A percentile compares a stretch with the other conserved stretches of the same genome.
Conservation (phyloP, 805 yeast species). For the Komagataella pastoris region DNA sequence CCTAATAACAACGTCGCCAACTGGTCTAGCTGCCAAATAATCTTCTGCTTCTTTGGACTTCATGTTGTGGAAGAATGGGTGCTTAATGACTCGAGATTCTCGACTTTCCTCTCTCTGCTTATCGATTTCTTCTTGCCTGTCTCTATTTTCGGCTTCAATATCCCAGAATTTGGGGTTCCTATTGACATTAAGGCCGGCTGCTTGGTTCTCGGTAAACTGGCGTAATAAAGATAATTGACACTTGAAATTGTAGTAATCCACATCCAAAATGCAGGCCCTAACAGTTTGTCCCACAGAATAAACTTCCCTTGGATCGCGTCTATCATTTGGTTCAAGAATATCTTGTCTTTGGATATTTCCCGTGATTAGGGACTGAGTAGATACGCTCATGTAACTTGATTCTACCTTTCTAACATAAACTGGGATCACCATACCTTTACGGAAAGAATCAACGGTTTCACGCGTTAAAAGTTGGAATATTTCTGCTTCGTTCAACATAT, state of each 20-base stretch:
- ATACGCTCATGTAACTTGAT: conserved; percentile 20
- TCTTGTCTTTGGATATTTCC: conserved; percentile 18
- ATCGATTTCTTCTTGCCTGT: conserved; percentile 40
- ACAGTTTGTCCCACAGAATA: conserved; percentile 67
- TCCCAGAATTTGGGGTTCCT: conserved; percentile 71
- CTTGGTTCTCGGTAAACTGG: conserved; percentile 46
- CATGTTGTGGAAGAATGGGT: conserved; percentile 80
- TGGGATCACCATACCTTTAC: conserved; percentile 60
- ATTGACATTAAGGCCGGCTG: conserved; percentile 13
- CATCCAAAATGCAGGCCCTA: conserved; percentile 62
- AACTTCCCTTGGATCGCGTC: conserved; percentile 29
- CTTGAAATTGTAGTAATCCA: conserved; percentile 62
- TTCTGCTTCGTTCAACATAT: conserved; percentile 48
- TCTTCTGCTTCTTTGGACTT: conserved; percentile 85
- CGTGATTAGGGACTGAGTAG: conserved; percentile 42
- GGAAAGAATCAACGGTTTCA: conserved; percentile 59
- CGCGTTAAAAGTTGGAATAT: conserved; percentile 86
- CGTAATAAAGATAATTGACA: conserved; percentile 64
- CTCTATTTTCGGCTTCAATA: conserved; percentile 56
- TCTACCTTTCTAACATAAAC: conserved; percentile 59
- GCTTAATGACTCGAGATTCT: conserved; percentile 71
- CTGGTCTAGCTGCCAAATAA: conserved; percentile 71
- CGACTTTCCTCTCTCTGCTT: conserved; percentile 55
- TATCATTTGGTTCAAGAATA: conserved; percentile 35
- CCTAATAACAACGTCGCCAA: conserved; percentile 88